Percentiles rank a stretch among this genome's conserved stretches.
Conservation (phyloP, 2,329 filamentous ascomycete species). For the Aspergillus ruber region DNA sequence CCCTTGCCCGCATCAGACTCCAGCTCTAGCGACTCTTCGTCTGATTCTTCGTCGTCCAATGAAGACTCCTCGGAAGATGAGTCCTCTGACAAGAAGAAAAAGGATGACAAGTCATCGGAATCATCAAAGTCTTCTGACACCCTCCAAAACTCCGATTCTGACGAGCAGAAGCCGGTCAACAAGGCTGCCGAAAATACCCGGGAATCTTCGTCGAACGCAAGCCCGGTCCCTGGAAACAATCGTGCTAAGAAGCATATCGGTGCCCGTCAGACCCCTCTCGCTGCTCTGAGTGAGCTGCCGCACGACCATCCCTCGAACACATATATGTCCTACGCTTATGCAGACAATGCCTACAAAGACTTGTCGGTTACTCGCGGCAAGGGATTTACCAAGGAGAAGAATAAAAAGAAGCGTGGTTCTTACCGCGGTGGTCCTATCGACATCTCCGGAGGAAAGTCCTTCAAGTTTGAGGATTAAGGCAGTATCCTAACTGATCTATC, state of each 20-base stretch:
- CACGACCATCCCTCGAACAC: conserved; percentile 70
- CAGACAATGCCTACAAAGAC: conserved; percentile 79
- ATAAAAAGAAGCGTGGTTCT: conserved; percentile 90
- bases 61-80: conserved; percentile 17
- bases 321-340: conserved; percentile 80
- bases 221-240: conserved; percentile 31
- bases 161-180: conserved; percentile 11
- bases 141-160: conserved; percentile 22
- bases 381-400: conserved; percentile 99
- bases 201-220: conserved; percentile 49
- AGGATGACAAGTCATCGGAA: conserved; percentile 14
- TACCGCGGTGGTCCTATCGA: conserved; percentile 89
- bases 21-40: conserved; percentile 19
- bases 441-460: conserved; percentile 69
- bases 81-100: conserved; percentile 20
- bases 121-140: conserved; percentile 22
- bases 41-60: not conserved
- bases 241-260: conserved; percentile 37
- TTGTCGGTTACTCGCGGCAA: conserved; percentile 88
- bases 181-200: conserved; percentile 19
- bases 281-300: conserved; percentile 64
- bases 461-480: conserved; percentile 85
- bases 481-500: not conserved
- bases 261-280: conserved; percentile 64
- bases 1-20: conserved; percentile 30